A percentile compares a stretch with the other conserved stretches of the same genome.
phyloP scores from a whole-genome alignment of 2,329 filamentous ascomycete species.

The Lecanicillium sp. region DNA sequence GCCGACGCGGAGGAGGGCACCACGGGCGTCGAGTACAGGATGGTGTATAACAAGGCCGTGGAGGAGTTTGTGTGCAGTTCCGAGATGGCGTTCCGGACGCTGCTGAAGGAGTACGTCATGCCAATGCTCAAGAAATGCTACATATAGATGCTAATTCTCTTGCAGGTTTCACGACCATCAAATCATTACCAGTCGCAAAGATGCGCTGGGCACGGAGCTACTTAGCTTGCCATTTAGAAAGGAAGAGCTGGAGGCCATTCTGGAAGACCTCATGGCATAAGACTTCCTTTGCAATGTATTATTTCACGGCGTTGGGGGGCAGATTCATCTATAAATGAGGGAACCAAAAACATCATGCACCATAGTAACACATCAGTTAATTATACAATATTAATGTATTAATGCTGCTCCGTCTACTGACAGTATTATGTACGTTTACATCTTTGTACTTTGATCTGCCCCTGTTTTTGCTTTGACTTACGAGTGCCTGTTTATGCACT shows the following conservation, averaged over 20 bases:
- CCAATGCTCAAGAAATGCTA: background rate
- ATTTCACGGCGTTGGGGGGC: background rate
- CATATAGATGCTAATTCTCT: slow-evolving; percentile 21
- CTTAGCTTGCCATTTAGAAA: slow-evolving; percentile 78
- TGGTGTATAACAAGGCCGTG: slow-evolving; percentile 89
- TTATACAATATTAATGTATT: no score
- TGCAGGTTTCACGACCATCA: slow-evolving; percentile 88
- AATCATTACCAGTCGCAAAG: slow-evolving; percentile 87
- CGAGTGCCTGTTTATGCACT: no score
- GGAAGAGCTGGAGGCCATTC: slow-evolving; percentile 80
- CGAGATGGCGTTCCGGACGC: slow-evolving; percentile 88
- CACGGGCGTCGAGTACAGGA: slow-evolving; percentile 80
- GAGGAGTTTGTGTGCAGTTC: slow-evolving; percentile 97
- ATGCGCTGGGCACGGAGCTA: slow-evolving; percentile 77
- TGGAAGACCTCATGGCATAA: slow-evolving; percentile 60
- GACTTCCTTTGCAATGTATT: background rate
- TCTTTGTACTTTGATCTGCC: background rate
- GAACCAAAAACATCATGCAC: no score
- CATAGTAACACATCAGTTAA: no score
- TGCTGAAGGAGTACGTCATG: slow-evolving; percentile 75
- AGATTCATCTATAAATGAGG: no score
- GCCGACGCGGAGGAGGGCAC: slow-evolving; percentile 40
- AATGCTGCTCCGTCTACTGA: no score
- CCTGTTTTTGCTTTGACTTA: no score
- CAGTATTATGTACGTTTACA: background rate